Evolutionary conservation across 2,329 filamentous ascomycete genomes (phyloP).

Genomic region (Aaosphaeria arxii): DNA sequence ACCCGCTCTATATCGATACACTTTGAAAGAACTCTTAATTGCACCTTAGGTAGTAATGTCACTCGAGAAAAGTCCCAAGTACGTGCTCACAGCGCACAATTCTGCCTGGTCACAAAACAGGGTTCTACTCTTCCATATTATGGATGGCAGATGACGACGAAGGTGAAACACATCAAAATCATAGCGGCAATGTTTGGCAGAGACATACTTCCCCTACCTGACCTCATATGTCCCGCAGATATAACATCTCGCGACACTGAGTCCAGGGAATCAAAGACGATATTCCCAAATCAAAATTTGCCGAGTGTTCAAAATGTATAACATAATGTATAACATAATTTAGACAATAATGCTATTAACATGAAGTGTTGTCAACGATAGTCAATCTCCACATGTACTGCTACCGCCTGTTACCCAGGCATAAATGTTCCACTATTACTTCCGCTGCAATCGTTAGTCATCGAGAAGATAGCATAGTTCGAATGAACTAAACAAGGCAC

Average conservation of each 20-base stretch:
- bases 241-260: conserved; percentile 5
- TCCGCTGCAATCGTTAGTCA: conserved; percentile 8
- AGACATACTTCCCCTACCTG: conserved; percentile 9
- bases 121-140: background rate
- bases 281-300: conserved; percentile 16
- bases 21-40: too few relatives aligned
- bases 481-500: conserved; percentile 10
- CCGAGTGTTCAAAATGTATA: conserved; percentile 20
- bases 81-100: too few relatives aligned
- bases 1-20: too few relatives aligned
- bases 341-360: conserved; percentile 19
- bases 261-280: conserved; percentile 22
- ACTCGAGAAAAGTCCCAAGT: too few relatives aligned
- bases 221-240: conserved; percentile 1
- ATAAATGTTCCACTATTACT: too few relatives aligned
- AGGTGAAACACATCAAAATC: conserved; percentile 7
- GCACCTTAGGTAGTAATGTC: too few relatives aligned
- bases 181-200: conserved; percentile 7
- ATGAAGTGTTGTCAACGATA: conserved; percentile 23
- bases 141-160: conserved; percentile 10
- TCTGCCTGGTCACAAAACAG: too few relatives aligned
- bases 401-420: conserved; percentile 10
- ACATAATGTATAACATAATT: conserved; percentile 23
- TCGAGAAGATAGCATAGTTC: conserved; percentile 10
- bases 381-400: conserved; percentile 21